Evolutionary conservation across 2,329 filamentous ascomycete genomes (phyloP).

Genomic region (Pseudopithomyces maydicus): DNA sequence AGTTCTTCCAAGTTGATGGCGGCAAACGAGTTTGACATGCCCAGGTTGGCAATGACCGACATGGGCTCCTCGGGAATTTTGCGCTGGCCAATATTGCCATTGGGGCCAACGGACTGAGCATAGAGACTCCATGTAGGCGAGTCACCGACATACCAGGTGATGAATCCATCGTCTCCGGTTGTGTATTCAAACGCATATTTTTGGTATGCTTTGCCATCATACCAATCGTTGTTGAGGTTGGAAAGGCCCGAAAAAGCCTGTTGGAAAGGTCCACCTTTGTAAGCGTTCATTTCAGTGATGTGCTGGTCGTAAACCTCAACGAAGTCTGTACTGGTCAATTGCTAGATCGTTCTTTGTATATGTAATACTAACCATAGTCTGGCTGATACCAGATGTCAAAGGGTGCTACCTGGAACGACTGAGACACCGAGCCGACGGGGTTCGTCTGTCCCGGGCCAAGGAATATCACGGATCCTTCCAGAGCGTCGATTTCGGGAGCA

Average conservation of each 20-base stretch:
- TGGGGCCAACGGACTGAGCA: constrained; percentile 64
- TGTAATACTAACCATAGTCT: constrained; percentile 48
- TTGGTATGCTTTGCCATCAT: constrained; percentile 59
- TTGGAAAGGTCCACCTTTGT: constrained; percentile 60
- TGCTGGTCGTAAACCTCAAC: constrained; percentile 67
- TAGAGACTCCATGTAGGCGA: constrained; percentile 69
- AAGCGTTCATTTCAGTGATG: constrained; percentile 59
- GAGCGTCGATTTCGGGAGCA: constrained; percentile 73
- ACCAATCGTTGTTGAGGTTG: constrained; percentile 63
- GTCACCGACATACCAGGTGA: constrained; percentile 72
- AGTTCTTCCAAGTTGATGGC: constrained; percentile 64
- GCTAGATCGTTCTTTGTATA: background rate
- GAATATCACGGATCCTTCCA: constrained; percentile 68
- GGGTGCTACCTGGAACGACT: constrained; percentile 70
- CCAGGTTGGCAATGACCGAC: constrained; percentile 70
- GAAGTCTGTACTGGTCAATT: constrained; percentile 54
- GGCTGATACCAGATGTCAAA: constrained; percentile 74
- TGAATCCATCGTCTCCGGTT: constrained; percentile 62
- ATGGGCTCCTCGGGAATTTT: constrained; percentile 70
- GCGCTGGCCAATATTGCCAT: constrained; percentile 71
- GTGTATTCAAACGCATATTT: constrained; percentile 63
- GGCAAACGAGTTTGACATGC: constrained; percentile 71
- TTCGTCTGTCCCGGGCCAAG: constrained; percentile 56
- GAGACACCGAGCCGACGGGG: constrained; percentile 66
- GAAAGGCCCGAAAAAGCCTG: constrained; percentile 61